Conservation (phyloP, 1,139 yeast species). For the Nakaseomyces kungkrabaensis region DNA sequence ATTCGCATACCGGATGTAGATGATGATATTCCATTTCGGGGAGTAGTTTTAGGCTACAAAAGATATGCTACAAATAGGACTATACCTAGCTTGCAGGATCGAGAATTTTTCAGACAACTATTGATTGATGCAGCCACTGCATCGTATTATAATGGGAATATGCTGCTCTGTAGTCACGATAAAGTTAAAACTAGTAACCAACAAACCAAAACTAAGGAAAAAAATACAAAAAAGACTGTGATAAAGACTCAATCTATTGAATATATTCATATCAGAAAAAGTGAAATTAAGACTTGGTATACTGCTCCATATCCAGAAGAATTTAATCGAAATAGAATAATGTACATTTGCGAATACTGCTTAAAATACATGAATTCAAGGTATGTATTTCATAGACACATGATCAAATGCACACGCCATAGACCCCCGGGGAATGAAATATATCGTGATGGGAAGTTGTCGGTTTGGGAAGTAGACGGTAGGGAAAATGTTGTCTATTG, state of each 20-base stretch:
- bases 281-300: slow-evolving; percentile 83
- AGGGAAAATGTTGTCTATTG: slow-evolving; percentile 73
- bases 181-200: slow-evolving; percentile 5
- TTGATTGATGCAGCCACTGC: slow-evolving; percentile 17
- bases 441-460: slow-evolving; percentile 56
- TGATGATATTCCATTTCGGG: slow-evolving; percentile 17
- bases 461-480: slow-evolving; percentile 91
- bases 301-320: slow-evolving; percentile 91
- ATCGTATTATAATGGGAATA: slow-evolving; percentile 20
- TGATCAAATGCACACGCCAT: slow-evolving; percentile 52
- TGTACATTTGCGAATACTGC: slow-evolving; percentile 80
- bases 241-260: slow-evolving; percentile 27
- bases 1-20: slow-evolving; percentile 5
- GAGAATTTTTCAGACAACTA: slow-evolving; percentile 17
- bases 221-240: background rate
- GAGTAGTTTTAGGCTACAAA: slow-evolving; percentile 18
- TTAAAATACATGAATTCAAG: slow-evolving; percentile 71
- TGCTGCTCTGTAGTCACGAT: slow-evolving; percentile 13
- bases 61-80: slow-evolving; percentile 20
- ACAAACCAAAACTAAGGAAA: slow-evolving; percentile 3
- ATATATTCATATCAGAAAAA: slow-evolving; percentile 57
- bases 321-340: slow-evolving; percentile 49
- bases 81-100: slow-evolving; percentile 19
- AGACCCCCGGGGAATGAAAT: slow-evolving; percentile 92
- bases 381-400: slow-evolving; percentile 59